Base-by-base conservation (phyloP, 345 rosid genomes). In the Adansonia digitata region DNA sequence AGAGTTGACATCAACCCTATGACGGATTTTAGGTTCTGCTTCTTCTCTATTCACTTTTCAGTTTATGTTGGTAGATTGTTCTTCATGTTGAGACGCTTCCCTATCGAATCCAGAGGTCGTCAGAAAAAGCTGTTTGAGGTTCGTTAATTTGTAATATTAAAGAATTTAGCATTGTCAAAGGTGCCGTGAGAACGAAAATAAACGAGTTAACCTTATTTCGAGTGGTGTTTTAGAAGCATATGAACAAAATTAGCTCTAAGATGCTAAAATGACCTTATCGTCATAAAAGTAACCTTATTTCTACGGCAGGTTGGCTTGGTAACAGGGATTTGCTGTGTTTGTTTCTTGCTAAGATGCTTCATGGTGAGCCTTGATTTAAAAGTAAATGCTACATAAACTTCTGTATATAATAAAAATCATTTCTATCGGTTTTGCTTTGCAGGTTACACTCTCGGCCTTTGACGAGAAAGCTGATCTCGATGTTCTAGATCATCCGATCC, bases 61-160 rank as follows among this genome's bases (percentile, higher is more conserved):
- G 26, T 51, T 62, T 10, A 20, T 39, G 22, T 17, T 11, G 39
- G 22, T 64, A 88, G 97, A 85, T 76, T 93, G 81, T 93, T 91
- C 75, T 49, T 91, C 81, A 89, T 88, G 98, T 75, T 93, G 79
- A 89, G 89, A 75, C 83, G 86, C 43, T 91, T 93, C 81, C 98
- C 98, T 5, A 90, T 88, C n/a, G 94, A 93, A 78, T 91, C 98
- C 14, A 90, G 87, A 82, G 94, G 97, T 46, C 88, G 97, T 18
- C 92, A 88, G 29, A 91, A 93, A 69, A 93, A 93, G 86, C 84
- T 93, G 18, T 87, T 85, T 27, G 98, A 93, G 97, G 97, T 91
- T 70, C 68, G 80, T 76, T 48, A 20, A 49, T 14, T 34, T 45
- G 43, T 61, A 42, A 13, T 43, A 3, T 8, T 24, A 7, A 67